A percentile compares a stretch with the other conserved stretches of the same genome.
Conservation (phyloP, 805 yeast species). For the Yarrowia deformans region DNA sequence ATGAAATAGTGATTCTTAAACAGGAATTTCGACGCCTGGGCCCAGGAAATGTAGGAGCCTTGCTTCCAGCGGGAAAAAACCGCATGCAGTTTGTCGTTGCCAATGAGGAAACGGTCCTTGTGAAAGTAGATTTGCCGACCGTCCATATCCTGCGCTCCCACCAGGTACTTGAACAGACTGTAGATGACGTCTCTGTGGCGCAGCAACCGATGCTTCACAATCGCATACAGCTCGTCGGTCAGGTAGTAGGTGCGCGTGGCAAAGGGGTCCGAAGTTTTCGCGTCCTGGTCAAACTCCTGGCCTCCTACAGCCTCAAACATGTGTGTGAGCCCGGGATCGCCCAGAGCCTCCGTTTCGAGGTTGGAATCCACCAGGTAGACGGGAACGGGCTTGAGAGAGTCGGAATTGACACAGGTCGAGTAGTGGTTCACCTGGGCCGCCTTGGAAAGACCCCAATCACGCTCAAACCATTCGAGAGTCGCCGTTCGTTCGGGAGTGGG, state of each 20-base stretch:
- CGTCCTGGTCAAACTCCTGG: background rate
- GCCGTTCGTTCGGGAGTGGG: background rate
- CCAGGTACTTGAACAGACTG: background rate
- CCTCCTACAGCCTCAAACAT: background rate
- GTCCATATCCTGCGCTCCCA: background rate
- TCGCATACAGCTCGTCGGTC: background rate
- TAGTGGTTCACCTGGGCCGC: background rate
- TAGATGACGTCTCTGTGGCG: background rate
- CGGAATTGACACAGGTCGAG: no score
- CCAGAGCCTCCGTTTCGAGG: no score
- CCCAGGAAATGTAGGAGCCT: background rate
- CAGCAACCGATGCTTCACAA: background rate
- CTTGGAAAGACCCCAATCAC: background rate
- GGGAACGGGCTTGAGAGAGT: background rate
- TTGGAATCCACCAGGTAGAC: background rate
- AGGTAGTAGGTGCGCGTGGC: background rate
- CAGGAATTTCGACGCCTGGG: background rate
- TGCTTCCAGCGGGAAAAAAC: background rate
- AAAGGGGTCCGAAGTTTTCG: background rate
- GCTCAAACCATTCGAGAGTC: background rate
- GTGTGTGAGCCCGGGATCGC: background rate
- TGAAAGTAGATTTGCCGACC: background rate
- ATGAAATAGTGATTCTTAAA: background rate
- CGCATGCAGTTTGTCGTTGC: background rate
- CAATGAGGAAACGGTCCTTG: background rate